Evolutionary conservation across 371 early-diverging fungal genomes (phyloP).

Genomic region (Chytridium lagenaria): DNA sequence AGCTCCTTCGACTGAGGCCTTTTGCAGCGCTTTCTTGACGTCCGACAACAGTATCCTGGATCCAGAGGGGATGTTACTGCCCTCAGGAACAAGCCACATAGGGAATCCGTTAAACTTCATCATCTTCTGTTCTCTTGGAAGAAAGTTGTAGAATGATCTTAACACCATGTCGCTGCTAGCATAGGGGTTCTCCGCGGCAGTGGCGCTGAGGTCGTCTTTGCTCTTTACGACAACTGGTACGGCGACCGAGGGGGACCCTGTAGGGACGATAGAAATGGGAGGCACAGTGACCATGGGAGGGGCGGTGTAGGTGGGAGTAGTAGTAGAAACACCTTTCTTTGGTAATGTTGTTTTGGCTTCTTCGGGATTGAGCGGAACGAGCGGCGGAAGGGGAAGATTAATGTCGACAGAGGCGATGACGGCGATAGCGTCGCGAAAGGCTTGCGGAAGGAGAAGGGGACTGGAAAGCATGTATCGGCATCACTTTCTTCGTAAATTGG

Average conservation of each 20-base stretch:
- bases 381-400: slow-evolving; percentile 1
- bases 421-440: slow-evolving; percentile 23
- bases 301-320: neutral
- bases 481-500: slow-evolving; percentile 17
- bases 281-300: neutral
- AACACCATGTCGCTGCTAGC: slow-evolving; percentile 14
- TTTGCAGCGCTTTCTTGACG: slow-evolving; percentile 3
- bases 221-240: slow-evolving; percentile 1
- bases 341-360: no score
- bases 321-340: neutral
- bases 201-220: neutral
- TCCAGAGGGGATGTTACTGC: neutral
- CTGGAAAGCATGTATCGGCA: slow-evolving; percentile 23
- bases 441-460: slow-evolving; percentile 17
- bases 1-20: slow-evolving; percentile 18
- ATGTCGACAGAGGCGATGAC: neutral
- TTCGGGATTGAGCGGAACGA: neutral
- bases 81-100: neutral
- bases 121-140: slow-evolving; percentile 1
- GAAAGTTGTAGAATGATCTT: slow-evolving; percentile 3
- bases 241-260: neutral
- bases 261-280: neutral
- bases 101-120: slow-evolving; percentile 14
- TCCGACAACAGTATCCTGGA: slow-evolving; percentile 1
- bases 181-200: neutral